Evolutionary conservation across 2,329 filamentous ascomycete species (phyloP), one percentile per base, ranked within the genome.

Genomic region (Aspergillus jensenii): DNA sequence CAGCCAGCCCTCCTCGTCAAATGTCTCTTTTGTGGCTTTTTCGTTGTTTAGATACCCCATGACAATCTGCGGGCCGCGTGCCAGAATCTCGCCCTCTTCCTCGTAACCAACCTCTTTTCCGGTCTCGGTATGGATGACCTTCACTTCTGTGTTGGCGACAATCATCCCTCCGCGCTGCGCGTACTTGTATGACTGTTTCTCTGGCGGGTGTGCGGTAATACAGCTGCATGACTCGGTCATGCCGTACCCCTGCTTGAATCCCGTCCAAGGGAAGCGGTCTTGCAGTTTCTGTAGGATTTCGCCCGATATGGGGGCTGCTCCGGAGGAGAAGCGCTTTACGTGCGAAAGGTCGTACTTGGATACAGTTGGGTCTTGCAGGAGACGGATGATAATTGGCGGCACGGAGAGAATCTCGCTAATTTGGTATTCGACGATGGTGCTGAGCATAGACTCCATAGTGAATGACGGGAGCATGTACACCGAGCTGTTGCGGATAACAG

Each of bases 31-130:
- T 3, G 90, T 91, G 3, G 87, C 85, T 61, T 88, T 84, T 0
- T 86, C 83, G 57, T 90, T 89, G 67, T 91, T 90, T 65, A 88
- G 81, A 69, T 93, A 96, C 1, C 90, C 91, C 65, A 84, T 81
- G 2, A 67, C 64, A 6, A 70, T 40, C 60, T 95, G 95, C 0
- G 91, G 90, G 0, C 91, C 91, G 57, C 87, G 87, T 53, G 95
- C 80, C 80, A 90, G 90, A 1, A 86, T 76, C 67, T 86, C 84
- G 11, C 83, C 84, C 0, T 80, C 75, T 65, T 87, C 77, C 43
- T 79, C 79, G 4, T 83, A 66, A 0, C 75, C 81, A 1, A 78
- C 79, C 63, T 87, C 82, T 1, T 75, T 77, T 0, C 83, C 84
- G 0, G 68, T 69, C 11, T 50, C 80, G 6, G 67, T 65, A 33